A percentile compares a stretch with the other conserved stretches of the same genome.
phyloP scores from a whole-genome alignment of 1,284 basidiomycete species.

The Irpex sp. region DNA sequence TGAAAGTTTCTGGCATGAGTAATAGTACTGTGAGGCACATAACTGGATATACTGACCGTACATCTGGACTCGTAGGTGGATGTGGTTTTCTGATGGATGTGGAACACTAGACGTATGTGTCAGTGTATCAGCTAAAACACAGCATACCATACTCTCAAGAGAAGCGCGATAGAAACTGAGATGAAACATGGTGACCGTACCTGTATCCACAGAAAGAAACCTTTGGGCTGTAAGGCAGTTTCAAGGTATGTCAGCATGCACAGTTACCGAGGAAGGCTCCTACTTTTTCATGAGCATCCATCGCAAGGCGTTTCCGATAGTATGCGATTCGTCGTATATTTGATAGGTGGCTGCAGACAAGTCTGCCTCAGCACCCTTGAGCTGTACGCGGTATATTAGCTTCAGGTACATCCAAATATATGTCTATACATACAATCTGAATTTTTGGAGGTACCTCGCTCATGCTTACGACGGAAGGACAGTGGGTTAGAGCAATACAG shows the following conservation, averaged over 20 bases:
- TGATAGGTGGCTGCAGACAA: constrained; percentile 91
- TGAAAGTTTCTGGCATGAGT: constrained; percentile 26
- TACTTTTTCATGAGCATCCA: constrained; percentile 99
- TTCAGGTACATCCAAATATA: background rate
- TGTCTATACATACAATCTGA: constrained; percentile 42
- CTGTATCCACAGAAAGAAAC: constrained; percentile 99
- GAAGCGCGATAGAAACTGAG: no score
- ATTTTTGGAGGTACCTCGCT: constrained; percentile 50
- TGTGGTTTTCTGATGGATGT: constrained; percentile 95
- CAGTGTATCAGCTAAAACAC: constrained; percentile 2
- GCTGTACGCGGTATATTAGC: constrained; percentile 32
- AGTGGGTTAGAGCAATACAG: background rate
- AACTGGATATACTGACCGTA: constrained; percentile 67
- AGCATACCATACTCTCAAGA: background rate
- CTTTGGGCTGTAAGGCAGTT: constrained; percentile 70
- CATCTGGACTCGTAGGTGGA: constrained; percentile 97
- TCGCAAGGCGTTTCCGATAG: constrained; percentile 89
- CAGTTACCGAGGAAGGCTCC: constrained; percentile 22
- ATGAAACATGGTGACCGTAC: constrained; percentile 37
- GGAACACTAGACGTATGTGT: constrained; percentile 61
- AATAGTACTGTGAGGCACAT: background rate
- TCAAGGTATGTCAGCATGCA: background rate
- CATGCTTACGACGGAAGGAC: constrained; percentile 28
- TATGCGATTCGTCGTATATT: constrained; percentile 92
- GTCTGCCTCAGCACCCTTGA: constrained; percentile 77